Conservation (phyloP, 169 alveolate genomes). For the Plasmodium gaboni region DNA sequence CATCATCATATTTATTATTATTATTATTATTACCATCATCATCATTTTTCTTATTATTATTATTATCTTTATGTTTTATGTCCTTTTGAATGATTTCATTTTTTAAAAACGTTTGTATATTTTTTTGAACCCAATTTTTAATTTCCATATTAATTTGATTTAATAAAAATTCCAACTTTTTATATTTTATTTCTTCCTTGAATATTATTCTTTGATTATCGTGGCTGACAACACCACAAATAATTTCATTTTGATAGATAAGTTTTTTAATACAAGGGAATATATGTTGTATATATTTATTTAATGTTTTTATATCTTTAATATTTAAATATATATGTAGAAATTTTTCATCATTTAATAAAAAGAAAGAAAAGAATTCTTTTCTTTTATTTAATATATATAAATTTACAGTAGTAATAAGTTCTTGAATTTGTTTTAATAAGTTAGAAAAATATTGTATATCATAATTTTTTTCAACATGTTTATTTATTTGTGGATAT, state of each 20-base stretch:
- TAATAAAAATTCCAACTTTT: constrained; percentile 41
- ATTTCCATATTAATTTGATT: constrained; percentile 33
- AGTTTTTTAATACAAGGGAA: constrained; percentile 29
- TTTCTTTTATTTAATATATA: constrained; percentile 22
- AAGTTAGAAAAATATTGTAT: neutral
- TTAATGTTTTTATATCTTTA: constrained; percentile 21
- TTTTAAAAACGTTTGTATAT: neutral
- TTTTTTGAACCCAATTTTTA: constrained; percentile 1
- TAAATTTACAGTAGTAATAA: neutral
- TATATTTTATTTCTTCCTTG: constrained; percentile 46
- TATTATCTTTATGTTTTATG: too few relatives aligned
- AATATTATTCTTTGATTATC: constrained; percentile 43
- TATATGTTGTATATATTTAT: constrained; percentile 18
- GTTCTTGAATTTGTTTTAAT: neutral
- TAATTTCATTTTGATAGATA: constrained; percentile 50
- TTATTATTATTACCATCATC: too few relatives aligned
- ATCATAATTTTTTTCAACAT: constrained; percentile 27
- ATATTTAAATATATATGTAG: constrained; percentile 33
- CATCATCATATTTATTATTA: too few relatives aligned
- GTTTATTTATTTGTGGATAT: constrained; percentile 55
- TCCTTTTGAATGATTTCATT: neutral
- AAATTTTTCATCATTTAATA: constrained; percentile 23
- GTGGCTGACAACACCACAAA: constrained; percentile 15
- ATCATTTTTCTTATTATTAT: too few relatives aligned
- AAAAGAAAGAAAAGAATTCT: constrained; percentile 26